These are phyloP conservation scores for Caryocar brasiliense DNA, from an alignment of 441 rosid genomes.

Conservation along the genomic window DNA sequence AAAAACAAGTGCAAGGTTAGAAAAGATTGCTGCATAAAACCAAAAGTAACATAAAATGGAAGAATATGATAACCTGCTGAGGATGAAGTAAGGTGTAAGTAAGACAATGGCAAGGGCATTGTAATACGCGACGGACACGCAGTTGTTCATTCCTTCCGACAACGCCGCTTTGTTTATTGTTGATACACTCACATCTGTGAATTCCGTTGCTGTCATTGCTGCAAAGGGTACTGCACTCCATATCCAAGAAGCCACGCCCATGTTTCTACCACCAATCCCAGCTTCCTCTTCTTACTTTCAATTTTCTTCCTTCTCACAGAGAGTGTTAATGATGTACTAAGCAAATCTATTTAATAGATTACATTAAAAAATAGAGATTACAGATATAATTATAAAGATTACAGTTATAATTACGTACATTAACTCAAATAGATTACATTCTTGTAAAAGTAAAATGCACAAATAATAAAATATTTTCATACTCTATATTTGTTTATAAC, in stretches of 20 bases:
- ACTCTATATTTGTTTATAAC: too few relatives aligned
- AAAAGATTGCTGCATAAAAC: neutral
- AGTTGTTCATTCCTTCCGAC: constrained; percentile 32
- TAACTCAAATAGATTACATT: too few relatives aligned
- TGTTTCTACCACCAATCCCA: neutral
- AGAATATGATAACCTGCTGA: constrained; percentile 20
- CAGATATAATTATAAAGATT: too few relatives aligned
- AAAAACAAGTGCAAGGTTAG: neutral
- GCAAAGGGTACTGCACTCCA: constrained; percentile 24
- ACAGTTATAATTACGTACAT: too few relatives aligned
- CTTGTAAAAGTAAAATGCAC: too few relatives aligned
- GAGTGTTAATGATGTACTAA: too few relatives aligned
- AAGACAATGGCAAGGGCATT: constrained; percentile 30
- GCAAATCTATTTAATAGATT: too few relatives aligned
- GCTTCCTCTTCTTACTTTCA: too few relatives aligned
- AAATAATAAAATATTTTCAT: too few relatives aligned
- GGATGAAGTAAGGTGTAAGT: constrained; percentile 30
- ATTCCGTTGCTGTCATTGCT: constrained; percentile 43
- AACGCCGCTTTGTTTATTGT: constrained; percentile 36
- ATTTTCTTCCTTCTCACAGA: too few relatives aligned
- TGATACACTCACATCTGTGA: constrained; percentile 29
- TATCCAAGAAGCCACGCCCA: constrained; percentile 16
- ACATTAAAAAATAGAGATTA: too few relatives aligned
- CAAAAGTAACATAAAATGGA: neutral
- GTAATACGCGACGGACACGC: constrained; percentile 32